Evolutionary conservation across 2,329 filamentous ascomycete species (phyloP).

Genomic region (Trichoderma koningii): DNA sequence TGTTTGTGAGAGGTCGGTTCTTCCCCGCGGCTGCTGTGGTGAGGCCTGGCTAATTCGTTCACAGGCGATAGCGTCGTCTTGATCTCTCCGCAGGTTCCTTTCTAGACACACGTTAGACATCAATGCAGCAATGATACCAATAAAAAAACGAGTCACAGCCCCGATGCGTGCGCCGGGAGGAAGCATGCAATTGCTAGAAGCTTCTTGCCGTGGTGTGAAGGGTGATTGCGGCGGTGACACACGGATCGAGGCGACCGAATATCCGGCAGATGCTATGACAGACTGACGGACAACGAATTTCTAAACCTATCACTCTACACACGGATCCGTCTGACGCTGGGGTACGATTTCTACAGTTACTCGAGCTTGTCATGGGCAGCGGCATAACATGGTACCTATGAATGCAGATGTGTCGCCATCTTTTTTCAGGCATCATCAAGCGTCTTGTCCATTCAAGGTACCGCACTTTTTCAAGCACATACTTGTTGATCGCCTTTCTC

Average conservation of each 20-base stretch:
- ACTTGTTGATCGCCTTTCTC: not conserved
- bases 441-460: not conserved
- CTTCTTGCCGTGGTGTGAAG: not conserved
- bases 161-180: not conserved
- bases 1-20: slow-evolving; percentile 86
- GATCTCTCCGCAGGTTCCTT: slow-evolving; percentile 63
- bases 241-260: not conserved
- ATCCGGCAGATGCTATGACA: not conserved
- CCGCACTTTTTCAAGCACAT: not conserved
- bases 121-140: slow-evolving; percentile 16
- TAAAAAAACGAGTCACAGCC: not conserved
- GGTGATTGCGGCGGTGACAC: not conserved
- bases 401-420: not conserved
- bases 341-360: not conserved
- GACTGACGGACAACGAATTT: not conserved
- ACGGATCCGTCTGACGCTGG: not conserved
- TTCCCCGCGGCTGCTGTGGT: not conserved
- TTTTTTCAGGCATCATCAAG: no score
- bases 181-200: not conserved
- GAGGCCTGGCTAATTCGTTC: slow-evolving; percentile 32
- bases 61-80: slow-evolving; percentile 72
- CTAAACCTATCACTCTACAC: not conserved
- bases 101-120: slow-evolving; percentile 35
- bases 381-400: not conserved
- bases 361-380: not conserved